Evolutionary conservation across 2,329 filamentous ascomycete genomes (phyloP), one percentile per base, ranked within the genome.

Genomic region (Fusarium chaquense): DNA sequence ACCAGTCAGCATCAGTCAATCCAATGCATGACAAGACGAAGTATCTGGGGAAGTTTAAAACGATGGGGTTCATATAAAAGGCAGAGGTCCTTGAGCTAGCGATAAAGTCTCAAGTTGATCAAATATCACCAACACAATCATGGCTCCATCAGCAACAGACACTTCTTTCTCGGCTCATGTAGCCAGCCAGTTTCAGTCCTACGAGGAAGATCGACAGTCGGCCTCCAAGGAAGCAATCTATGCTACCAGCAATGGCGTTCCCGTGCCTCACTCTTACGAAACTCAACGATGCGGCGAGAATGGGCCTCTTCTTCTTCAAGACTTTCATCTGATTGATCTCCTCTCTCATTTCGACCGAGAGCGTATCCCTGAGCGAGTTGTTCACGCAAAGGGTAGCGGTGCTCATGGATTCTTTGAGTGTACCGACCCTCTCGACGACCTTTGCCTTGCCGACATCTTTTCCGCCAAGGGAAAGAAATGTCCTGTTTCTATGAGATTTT

Each of bases 391-490:
- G 72, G 87, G 85, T 15, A 82, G 82, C 18, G 87, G 86, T 30
- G 86, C 86, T 4, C 86, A 84, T 64, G 87, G 87, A 15, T 85
- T 68, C 78, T 88, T 69, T 81, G 88, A 82, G 72, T 80, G 80
- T 55, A 81, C 80, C 2, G 72, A 82, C 46, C 75, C 78, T 3
- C 81, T 88, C 56, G 83, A 85, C n/a, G 86, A 90, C 56, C 73
- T 90, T 40, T 88, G 83, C 9, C 80, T 81, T 3, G 85, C 86
- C 33, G 76, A 81, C 57, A 81, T 86, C 59, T 87, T 89, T 74
- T 85, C 82, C 73, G 82, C 86, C 59, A 83, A 87, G 55, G 91
- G 91, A 71, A 93, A 93, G 82, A 87, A 87, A 78, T 92, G 90
- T 49, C 87, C 90, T 18, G 79, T 90, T 66, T 85, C 90, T 2